These are phyloP conservation scores for Croton setiger DNA, from an alignment of 441 rosid species.

Conservation along the genomic window DNA sequence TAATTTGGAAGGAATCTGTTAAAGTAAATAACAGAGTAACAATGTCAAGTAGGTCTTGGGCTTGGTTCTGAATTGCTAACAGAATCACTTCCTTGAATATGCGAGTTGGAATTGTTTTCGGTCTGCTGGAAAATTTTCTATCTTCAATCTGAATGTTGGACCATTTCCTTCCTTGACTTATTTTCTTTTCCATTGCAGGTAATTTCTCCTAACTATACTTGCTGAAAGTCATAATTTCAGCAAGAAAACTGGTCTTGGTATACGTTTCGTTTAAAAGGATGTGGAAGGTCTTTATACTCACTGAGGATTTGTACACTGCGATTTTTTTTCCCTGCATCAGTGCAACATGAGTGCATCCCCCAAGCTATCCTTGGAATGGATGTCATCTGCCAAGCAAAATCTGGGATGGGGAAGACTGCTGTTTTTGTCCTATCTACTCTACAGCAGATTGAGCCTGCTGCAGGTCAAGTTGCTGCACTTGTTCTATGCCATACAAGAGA, in stretches of 20 bases:
- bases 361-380: conserved; percentile 99
- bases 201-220: conserved; percentile 38
- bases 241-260: conserved; percentile 33
- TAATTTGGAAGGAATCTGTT: too few species aligned
- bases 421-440: conserved; percentile 87
- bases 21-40: too few species aligned
- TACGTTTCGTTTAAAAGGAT: conserved; percentile 55
- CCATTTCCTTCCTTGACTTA: neutral
- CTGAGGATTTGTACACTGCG: conserved; percentile 50
- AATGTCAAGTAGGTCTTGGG: too few species aligned
- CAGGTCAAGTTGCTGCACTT: conserved; percentile 96
- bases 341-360: conserved; percentile 99
- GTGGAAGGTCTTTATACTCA: conserved; percentile 68
- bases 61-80: too few species aligned
- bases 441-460: conserved; percentile 89
- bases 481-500: conserved; percentile 95
- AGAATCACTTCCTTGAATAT: too few species aligned
- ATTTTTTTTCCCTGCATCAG: conserved; percentile 89
- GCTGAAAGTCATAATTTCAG: conserved; percentile 6
- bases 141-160: neutral
- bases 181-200: conserved; percentile 45
- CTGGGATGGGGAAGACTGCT: conserved; percentile 99
- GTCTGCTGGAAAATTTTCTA: neutral
- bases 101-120: neutral
- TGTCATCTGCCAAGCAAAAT: conserved; percentile 98